Evolutionary conservation across 352 stramenopile genomes (phyloP).

Genomic region (Phytophthora brassicae): DNA sequence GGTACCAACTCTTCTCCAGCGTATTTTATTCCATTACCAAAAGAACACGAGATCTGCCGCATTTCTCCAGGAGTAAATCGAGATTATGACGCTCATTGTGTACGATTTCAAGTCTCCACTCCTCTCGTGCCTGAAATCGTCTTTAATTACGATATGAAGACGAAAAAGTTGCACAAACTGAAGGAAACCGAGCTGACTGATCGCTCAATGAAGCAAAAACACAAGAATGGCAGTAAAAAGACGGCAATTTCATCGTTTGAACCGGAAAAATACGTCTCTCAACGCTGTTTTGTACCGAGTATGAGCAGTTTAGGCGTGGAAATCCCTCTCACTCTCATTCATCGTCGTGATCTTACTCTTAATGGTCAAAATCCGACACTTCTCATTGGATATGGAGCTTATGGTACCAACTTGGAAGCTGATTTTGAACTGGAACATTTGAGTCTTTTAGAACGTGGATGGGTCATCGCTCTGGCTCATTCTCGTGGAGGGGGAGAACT

Average conservation of each 20-base stretch:
- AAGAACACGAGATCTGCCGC: slow-evolving; percentile 54
- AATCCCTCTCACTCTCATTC: slow-evolving; percentile 80
- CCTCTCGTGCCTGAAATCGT: slow-evolving; percentile 76
- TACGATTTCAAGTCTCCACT: slow-evolving; percentile 78
- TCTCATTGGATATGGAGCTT: slow-evolving; percentile 88
- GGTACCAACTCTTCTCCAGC: not conserved
- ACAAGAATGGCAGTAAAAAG: not conserved
- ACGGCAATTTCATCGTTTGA: slow-evolving; percentile 22
- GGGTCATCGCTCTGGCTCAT: slow-evolving; percentile 90
- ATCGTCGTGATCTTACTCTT: slow-evolving; percentile 50
- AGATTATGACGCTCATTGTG: slow-evolving; percentile 51
- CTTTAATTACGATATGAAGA: slow-evolving; percentile 76
- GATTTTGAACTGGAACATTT: slow-evolving; percentile 87
- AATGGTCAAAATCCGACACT: slow-evolving; percentile 81
- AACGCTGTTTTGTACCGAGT: slow-evolving; percentile 48
- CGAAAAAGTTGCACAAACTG: slow-evolving; percentile 42
- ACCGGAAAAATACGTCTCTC: slow-evolving; percentile 41
- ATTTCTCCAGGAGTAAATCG: slow-evolving; percentile 84
- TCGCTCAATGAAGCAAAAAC: slow-evolving; percentile 15
- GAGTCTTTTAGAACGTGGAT: slow-evolving; percentile 83
- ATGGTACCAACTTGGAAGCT: slow-evolving; percentile 85
- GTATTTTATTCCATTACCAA: slow-evolving; percentile 62
- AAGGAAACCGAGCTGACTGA: slow-evolving; percentile 56
- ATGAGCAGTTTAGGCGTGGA: slow-evolving; percentile 37
- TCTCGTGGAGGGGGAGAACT: slow-evolving; percentile 88